These are phyloP conservation scores for Colletotrichum musae DNA, from an alignment of 2,329 filamentous ascomycete species.

Conservation along the genomic window DNA sequence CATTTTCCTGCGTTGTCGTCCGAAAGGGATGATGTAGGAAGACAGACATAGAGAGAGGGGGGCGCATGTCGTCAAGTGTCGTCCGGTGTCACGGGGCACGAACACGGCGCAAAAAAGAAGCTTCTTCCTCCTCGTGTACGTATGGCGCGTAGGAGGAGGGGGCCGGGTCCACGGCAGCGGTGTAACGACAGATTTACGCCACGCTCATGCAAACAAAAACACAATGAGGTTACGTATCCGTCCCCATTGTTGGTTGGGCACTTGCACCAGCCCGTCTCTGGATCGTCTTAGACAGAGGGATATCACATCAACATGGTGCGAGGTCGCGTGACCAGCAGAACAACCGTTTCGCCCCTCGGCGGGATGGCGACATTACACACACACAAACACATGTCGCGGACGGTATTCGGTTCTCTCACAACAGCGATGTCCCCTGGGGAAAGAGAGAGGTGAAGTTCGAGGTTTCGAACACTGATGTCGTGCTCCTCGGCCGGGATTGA, in stretches of 20 bases:
- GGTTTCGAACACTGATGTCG: background rate
- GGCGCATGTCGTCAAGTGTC: too few species aligned
- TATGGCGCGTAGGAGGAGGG: background rate
- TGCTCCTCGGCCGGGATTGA: slow-evolving; percentile 3
- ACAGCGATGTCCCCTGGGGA: slow-evolving; percentile 1
- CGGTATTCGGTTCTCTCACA: background rate
- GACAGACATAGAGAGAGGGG: too few species aligned
- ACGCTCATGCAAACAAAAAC: too few species aligned
- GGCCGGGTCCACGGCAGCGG: background rate
- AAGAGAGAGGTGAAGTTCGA: background rate
- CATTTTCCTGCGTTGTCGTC: slow-evolving; percentile 1
- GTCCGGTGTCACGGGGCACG: background rate
- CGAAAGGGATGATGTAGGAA: background rate
- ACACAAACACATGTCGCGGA: background rate
- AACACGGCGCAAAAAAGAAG: background rate
- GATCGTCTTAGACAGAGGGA: background rate
- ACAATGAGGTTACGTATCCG: background rate
- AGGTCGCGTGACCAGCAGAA: slow-evolving; percentile 1
- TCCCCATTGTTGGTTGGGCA: background rate
- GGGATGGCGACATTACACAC: background rate
- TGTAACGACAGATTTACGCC: background rate
- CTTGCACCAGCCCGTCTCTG: background rate
- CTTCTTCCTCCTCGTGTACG: background rate
- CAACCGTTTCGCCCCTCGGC: background rate
- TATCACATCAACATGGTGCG: slow-evolving; percentile 8